Percentiles rank a stretch among this genome's conserved stretches.
These are phyloP conservation scores for Stellera chamaejasme DNA, from an alignment of 345 rosid species.

Conservation along the genomic window DNA sequence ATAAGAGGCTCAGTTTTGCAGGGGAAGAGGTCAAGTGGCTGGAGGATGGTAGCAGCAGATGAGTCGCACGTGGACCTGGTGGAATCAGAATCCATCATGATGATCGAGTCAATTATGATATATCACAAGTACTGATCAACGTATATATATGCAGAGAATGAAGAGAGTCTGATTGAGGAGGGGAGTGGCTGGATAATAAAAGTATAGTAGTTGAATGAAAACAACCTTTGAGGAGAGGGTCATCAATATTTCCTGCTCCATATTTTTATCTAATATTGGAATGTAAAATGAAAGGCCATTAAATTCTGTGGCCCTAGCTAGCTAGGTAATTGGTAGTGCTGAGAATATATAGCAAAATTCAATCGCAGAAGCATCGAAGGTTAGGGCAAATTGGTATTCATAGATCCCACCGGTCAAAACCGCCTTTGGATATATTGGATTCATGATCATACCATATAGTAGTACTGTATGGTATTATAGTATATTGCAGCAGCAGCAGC, in stretches of 20 bases:
- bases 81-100: slow-evolving; percentile 10
- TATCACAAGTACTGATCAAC: too few species aligned
- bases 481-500: too few species aligned
- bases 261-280: slow-evolving; percentile 41
- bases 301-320: slow-evolving; percentile 56
- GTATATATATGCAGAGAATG: too few species aligned
- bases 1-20: slow-evolving; percentile 11
- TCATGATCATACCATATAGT: neutral
- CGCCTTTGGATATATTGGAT: slow-evolving; percentile 12
- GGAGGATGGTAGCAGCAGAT: slow-evolving; percentile 13
- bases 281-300: slow-evolving; percentile 39
- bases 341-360: slow-evolving; percentile 38
- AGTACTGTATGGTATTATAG: too few species aligned
- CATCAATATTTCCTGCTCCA: slow-evolving; percentile 52
- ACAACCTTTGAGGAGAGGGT: slow-evolving; percentile 43
- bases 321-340: slow-evolving; percentile 11
- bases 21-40: slow-evolving; percentile 48
- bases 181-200: slow-evolving; percentile 12
- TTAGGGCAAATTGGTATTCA: slow-evolving; percentile 32
- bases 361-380: slow-evolving; percentile 49
- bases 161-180: too few species aligned
- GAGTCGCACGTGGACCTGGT: slow-evolving; percentile 24
- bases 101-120: too few species aligned
- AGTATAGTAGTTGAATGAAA: slow-evolving; percentile 58
- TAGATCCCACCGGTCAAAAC: slow-evolving; percentile 27